Evolutionary conservation across 192 early-diverging fungal species (phyloP).

Genomic region (Geranomyces michiganensis): DNA sequence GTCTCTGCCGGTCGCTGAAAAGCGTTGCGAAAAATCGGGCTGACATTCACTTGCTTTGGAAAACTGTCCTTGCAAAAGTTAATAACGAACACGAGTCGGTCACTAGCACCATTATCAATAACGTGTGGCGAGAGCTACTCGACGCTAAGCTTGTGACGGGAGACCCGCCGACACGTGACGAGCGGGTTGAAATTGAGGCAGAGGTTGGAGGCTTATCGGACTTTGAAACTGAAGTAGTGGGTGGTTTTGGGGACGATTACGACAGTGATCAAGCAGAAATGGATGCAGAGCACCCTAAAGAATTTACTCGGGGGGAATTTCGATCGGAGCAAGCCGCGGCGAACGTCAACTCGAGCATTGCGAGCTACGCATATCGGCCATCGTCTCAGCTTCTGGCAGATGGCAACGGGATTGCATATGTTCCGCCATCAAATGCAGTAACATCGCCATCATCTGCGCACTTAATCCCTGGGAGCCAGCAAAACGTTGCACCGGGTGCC

Average conservation of each 20-base stretch:
- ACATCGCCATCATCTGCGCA: no score
- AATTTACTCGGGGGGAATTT: background rate
- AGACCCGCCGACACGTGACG: slow-evolving; percentile 10
- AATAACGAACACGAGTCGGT: slow-evolving; percentile 45
- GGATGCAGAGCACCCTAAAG: background rate
- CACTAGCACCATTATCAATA: slow-evolving; percentile 47
- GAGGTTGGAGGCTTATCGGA: slow-evolving; percentile 21
- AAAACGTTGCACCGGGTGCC: background rate
- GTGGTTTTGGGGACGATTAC: background rate
- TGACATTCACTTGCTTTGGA: slow-evolving; percentile 53
- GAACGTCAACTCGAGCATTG: background rate
- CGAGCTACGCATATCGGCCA: background rate
- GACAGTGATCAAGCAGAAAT: background rate
- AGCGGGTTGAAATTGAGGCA: background rate
- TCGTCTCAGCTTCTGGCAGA: background rate
- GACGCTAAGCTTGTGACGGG: slow-evolving; percentile 28
- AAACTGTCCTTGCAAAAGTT: slow-evolving; percentile 34
- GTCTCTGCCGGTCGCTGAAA: slow-evolving; percentile 57
- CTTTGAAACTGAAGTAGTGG: slow-evolving; percentile 11
- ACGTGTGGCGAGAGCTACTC: slow-evolving; percentile 45
- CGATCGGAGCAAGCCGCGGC: background rate
- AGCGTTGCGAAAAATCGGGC: slow-evolving; percentile 41
- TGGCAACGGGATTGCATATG: background rate
- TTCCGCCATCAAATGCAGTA: slow-evolving; percentile 7
- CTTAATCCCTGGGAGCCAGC: background rate